These are phyloP conservation scores for Ogataea chonburiensis DNA, from an alignment of 805 yeast genomes.

Conservation along the genomic window DNA sequence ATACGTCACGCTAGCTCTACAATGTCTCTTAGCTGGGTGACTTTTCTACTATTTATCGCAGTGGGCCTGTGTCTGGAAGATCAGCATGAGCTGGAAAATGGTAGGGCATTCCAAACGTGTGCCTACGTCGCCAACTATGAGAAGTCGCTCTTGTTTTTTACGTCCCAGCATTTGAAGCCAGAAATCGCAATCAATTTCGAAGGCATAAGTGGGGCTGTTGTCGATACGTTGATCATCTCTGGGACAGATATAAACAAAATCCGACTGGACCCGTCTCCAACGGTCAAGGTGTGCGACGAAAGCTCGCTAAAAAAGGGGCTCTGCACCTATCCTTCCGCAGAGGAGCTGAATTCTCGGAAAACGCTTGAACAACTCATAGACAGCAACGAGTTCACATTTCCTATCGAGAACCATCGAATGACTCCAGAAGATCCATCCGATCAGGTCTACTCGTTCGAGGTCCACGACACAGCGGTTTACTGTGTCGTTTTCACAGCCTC, in stretches of 20 bases:
- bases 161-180: slow-evolving; percentile 22
- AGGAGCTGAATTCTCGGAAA: slow-evolving; percentile 8
- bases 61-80: slow-evolving; percentile 25
- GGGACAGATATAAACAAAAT: slow-evolving; percentile 27
- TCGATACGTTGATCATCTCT: slow-evolving; percentile 27
- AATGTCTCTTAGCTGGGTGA: slow-evolving; percentile 2
- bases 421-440: slow-evolving; percentile 5
- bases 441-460: slow-evolving; percentile 15
- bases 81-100: slow-evolving; percentile 20
- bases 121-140: slow-evolving; percentile 32
- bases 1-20: neutral
- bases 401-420: slow-evolving; percentile 22
- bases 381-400: slow-evolving; percentile 11
- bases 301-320: slow-evolving; percentile 20
- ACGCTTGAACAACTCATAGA: slow-evolving; percentile 24
- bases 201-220: slow-evolving; percentile 6
- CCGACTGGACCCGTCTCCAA: slow-evolving; percentile 24
- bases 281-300: slow-evolving; percentile 34
- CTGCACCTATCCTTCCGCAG: slow-evolving; percentile 24
- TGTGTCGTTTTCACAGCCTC: slow-evolving; percentile 27
- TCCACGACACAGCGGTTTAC: slow-evolving; percentile 26
- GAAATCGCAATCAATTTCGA: slow-evolving; percentile 23
- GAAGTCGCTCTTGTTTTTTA: slow-evolving; percentile 14
- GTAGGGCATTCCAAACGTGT: slow-evolving; percentile 31
- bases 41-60: neutral